Evolutionary conservation across 176 grass and related monocot genomes (phyloP), one percentile per base, ranked within the genome.

Genomic region (Musa acuminata): DNA sequence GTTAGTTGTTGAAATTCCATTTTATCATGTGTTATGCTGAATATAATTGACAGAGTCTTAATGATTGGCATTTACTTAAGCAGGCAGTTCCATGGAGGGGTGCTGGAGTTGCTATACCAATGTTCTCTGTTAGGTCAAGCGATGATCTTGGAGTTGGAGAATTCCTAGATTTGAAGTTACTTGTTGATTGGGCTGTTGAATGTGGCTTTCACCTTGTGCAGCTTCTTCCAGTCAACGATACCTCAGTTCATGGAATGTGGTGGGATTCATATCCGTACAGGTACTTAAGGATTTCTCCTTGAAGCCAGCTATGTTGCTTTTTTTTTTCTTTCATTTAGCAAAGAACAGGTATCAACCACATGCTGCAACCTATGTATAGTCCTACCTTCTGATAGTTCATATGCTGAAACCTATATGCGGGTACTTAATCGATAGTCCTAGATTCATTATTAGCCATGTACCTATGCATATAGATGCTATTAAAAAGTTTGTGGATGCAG

Each of bases 231-330:
- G 84, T 99, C 48, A 99, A 99, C 24, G 95, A 99, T 71, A 99
- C 95, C 77, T 94, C 95, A 71, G 90, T 99, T 78, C 67, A 99
- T 75, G 72, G 58, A 79, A 99, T 99, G 95, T 99, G 95, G 95
- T 99, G 95, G 95, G 95, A 99, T 87, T 99, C 95, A 52, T 99
- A 99, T 81, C 95, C 95, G 19, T 99, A 99, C 81, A 96, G 92
- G 92, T 96, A 86, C 0, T 51, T 25, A 1, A 64, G 57, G 4
- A 62, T 62, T 63, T 48, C 27, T 63, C 22, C 24, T 58, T 63
- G 11, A 9, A 76, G 62, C 3, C 25, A 12, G 43, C 17, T 14
- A 21, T 62, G 14, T 60, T 62, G 17, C 20, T 27, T 62, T 19
- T 17, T 19, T 62, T 17, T 62, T 19, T 17, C 8, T 62, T 17